Evolutionary conservation across 2,329 filamentous ascomycete genomes (phyloP), one percentile per base, ranked within the genome.

Genomic region (Hymenoscyphus occultus): DNA sequence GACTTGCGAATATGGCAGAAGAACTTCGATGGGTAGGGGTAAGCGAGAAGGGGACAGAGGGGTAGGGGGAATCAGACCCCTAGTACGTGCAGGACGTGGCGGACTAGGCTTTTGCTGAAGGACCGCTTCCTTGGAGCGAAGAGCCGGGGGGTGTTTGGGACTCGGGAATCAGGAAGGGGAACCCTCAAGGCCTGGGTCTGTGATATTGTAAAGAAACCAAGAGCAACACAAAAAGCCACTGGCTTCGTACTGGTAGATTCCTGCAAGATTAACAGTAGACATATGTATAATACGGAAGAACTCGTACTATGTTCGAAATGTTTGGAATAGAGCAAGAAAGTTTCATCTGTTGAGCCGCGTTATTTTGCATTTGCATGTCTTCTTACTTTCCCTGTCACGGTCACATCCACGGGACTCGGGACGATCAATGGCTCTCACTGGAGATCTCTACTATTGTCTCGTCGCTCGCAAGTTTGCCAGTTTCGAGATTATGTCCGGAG

Each of bases 71-170:
- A 35, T 35, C 35, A 10, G 35, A 35, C 61, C 67, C 70, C 71
- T 69, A 61, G 69, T 58, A 69, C 56, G 63, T 72, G 71, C 71
- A 71, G 71, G 61, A 45, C 31, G 60, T 28, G 39, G 60, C 22
- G 31, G 16, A n/a, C 16, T 19, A 22, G 32, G 59, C n/a, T n/a
- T 10, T n/a, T 51, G 59, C 59, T 56, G 60, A 65, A 68, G 66
- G 48, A 61, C 65, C 61, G 66, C 57, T 65, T 59, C 64, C 60
- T 63, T 65, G 66, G 61, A 62, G 61, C 51, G 48, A 59, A 59
- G 64, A 65, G 59, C 66, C 66, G 69, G 72, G 71, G 68, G 62
- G 61, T 70, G 67, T 73, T 72, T 71, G 63, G 70, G 35, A 64
- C 58, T 65, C 62, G 61, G 64, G 39, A 59, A 62, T 31, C 42